A percentile compares a stretch with the other conserved stretches of the same genome.
These are phyloP conservation scores for Rhodomyrtus tomentosa DNA, from an alignment of 345 rosid genomes.

Conservation along the genomic window DNA sequence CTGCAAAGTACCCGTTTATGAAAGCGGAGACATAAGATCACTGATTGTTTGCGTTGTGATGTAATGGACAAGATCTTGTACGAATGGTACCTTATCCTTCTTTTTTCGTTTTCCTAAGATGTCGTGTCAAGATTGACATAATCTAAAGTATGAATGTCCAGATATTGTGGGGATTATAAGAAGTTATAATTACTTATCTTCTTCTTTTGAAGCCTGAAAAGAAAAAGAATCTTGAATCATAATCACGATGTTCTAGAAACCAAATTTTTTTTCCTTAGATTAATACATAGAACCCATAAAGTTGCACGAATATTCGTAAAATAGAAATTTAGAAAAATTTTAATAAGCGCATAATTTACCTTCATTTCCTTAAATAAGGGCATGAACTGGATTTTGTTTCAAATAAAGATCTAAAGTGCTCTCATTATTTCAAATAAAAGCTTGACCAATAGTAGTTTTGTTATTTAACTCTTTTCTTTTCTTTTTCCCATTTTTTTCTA, in stretches of 20 bases:
- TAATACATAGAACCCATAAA: background rate
- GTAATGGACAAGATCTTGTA: background rate
- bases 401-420: fast-evolving
- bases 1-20: background rate
- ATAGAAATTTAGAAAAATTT: background rate
- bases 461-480: too few species aligned
- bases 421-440: too few species aligned
- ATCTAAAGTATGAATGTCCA: background rate
- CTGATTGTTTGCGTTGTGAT: background rate
- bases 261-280: background rate
- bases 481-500: too few species aligned
- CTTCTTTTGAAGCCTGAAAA: background rate
- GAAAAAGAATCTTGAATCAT: background rate
- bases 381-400: fast-evolving
- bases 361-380: too few species aligned
- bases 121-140: background rate
- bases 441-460: too few species aligned
- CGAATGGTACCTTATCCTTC: background rate
- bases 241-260: background rate
- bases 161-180: background rate
- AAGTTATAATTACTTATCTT: background rate
- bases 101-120: background rate
- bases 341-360: too few species aligned
- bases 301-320: background rate
- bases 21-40: background rate